A percentile compares a stretch with the other conserved stretches of the same genome.
These are phyloP conservation scores for Sugiyamaella chiloensis DNA, from an alignment of 805 yeast species.

Conservation along the genomic window DNA sequence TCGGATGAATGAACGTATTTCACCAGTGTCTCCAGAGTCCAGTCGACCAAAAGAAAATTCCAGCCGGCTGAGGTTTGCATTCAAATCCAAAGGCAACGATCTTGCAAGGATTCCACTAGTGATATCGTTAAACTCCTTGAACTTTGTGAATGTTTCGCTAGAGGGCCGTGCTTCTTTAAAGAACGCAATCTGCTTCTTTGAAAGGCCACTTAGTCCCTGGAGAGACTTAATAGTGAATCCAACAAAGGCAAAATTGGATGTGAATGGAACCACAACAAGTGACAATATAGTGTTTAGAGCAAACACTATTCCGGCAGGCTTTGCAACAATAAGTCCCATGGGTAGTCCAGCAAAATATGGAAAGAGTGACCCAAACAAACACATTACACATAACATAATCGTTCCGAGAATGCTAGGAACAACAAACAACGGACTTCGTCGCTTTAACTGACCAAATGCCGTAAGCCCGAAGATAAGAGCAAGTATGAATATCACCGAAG, in stretches of 20 bases:
- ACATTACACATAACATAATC: constrained; percentile 24
- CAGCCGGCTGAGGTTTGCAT: constrained; percentile 12
- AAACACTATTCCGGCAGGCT: constrained; percentile 29
- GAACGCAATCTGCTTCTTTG: constrained; percentile 13
- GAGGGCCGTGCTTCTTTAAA: constrained; percentile 20
- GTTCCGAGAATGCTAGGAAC: constrained; percentile 27
- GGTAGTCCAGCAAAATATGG: constrained; percentile 27
- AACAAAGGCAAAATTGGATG: constrained; percentile 27
- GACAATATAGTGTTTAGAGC: constrained; percentile 25
- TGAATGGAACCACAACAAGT: constrained; percentile 27
- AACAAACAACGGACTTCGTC: constrained; percentile 19
- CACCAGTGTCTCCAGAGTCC: constrained; percentile 27
- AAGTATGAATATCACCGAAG: constrained; percentile 26
- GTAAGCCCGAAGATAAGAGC: constrained; percentile 24
- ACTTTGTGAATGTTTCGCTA: constrained; percentile 10
- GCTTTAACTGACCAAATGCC: constrained; percentile 20
- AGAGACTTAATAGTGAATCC: constrained; percentile 17
- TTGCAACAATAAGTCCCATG: constrained; percentile 21
- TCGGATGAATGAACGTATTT: constrained; percentile 24
- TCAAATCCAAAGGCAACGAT: constrained; percentile 15
- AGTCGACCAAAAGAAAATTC: constrained; percentile 29
- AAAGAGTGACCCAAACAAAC: constrained; percentile 22
- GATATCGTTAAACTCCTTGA: constrained; percentile 3
- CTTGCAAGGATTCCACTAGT: constrained; percentile 16
- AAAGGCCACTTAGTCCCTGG: constrained; percentile 14